Percentiles rank a stretch among this genome's conserved stretches.
Conservation (phyloP, 23 red algal species). For the Gracilaria vermiculophylla region DNA sequence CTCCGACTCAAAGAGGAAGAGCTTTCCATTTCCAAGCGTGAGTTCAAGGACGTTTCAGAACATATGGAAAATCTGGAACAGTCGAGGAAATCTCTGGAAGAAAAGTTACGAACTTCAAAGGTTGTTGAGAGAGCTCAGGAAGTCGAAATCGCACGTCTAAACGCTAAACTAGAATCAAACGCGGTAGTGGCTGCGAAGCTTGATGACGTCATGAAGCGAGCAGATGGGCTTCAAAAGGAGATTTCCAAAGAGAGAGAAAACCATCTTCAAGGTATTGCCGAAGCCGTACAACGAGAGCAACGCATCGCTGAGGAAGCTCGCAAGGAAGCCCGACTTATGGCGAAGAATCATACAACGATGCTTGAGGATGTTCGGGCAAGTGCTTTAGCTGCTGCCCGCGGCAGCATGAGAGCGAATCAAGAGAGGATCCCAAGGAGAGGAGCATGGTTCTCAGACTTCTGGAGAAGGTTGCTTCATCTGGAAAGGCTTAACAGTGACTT, state of each 20-base stretch:
- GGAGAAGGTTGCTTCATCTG: constrained; percentile 55
- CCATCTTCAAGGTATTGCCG: constrained; percentile 10
- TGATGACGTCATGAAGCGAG: background rate
- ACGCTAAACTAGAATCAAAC: constrained; percentile 44
- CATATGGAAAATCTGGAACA: constrained; percentile 6
- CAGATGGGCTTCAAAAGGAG: constrained; percentile 44
- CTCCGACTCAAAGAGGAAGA: constrained; percentile 14
- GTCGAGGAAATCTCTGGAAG: constrained; percentile 9
- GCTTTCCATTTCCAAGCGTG: background rate
- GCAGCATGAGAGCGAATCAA: constrained; percentile 12
- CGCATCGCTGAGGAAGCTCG: constrained; percentile 49
- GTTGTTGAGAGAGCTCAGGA: constrained; percentile 60
- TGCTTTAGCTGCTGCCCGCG: constrained; percentile 42
- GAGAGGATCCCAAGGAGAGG: background rate
- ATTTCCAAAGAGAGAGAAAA: constrained; percentile 36
- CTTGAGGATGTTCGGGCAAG: constrained; percentile 55
- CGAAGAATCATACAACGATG: constrained; percentile 33
- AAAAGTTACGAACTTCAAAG: constrained; percentile 5
- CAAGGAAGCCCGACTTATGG: constrained; percentile 32
- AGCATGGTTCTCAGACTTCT: constrained; percentile 46
- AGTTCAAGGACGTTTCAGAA: background rate
- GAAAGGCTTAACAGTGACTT: constrained; percentile 25
- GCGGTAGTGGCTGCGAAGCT: constrained; percentile 26
- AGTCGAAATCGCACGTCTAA: constrained; percentile 48
- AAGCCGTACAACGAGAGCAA: constrained; percentile 37